Base-by-base conservation (phyloP, 257 asterid genomes). In the Capsicum baccatum region DNA sequence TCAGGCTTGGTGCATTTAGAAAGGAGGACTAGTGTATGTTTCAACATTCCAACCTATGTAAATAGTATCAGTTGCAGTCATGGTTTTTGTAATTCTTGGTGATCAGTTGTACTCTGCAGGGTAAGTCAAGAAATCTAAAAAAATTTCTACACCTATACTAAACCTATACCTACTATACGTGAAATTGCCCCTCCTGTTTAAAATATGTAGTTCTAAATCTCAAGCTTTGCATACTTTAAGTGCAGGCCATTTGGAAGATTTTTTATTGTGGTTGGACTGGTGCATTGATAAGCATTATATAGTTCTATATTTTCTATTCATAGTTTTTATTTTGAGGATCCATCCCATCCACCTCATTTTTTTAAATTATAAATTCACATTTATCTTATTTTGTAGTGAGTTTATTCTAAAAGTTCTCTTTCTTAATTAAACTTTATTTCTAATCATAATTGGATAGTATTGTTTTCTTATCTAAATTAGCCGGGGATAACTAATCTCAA, bases 31-130 rank as follows among this genome's bases (percentile, higher is more conserved):
- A 26, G 99, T 95, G 11, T 95, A 89, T 66, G 97, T 93, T 60
- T 94, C 97, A 85, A 92, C 92, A 86, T 95, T 95, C 91, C 99
- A 93, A 91, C 98, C 99, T 15, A 92, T 94, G 76, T 97, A 94
- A 89, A 92, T 97, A 26, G 97, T 93, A 60, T 80, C 94, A 85
- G 98, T 95, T 56, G 95, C 95, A 44, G 87, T 92, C 64, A 91
- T 93, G 97, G 95, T 98, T 74, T 92, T 90, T 80, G 69, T 94
- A 12, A 84, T 94, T 79, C 95, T 95, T 47, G 97, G 95, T 33
- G 97, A 95, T 86, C 94, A 84, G 83, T 70, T 92, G 71, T 91
- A 92, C 92, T 84, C 93, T 14, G 98, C 97, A 85, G 96, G 97
- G 98, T 92, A 91, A 37, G 97, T 86, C 11, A 13, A 60, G 26